Conservation (phyloP, 225 moss, liverwort and hornwort genomes). For the Sphagnum contortum region DNA sequence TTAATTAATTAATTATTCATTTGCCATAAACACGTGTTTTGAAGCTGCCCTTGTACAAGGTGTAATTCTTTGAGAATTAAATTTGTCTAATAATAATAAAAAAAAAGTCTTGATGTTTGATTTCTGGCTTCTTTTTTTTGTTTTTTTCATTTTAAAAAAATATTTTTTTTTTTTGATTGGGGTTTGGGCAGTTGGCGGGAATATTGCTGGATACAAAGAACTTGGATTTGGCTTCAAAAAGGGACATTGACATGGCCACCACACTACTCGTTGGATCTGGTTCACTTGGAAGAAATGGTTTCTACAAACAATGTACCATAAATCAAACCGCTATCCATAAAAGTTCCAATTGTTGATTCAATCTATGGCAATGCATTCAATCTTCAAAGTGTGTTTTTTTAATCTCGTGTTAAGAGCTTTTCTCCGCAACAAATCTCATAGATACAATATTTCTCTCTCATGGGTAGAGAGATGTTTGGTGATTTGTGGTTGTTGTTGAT, state of each 20-base stretch:
- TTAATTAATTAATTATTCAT: too few species aligned
- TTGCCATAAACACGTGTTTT: too few species aligned
- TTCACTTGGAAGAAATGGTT: constrained; percentile 49
- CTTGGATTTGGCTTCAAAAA: constrained; percentile 42
- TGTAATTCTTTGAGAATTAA: too few species aligned
- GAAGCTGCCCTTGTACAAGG: too few species aligned
- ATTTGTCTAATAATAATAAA: too few species aligned
- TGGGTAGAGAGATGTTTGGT: too few species aligned
- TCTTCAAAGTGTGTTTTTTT: too few species aligned
- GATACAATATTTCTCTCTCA: background rate
- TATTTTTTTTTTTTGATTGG: too few species aligned
- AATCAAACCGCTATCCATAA: background rate
- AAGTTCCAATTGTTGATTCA: background rate
- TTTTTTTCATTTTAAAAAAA: too few species aligned
- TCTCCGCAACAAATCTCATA: background rate
- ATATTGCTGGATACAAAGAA: constrained; percentile 54
- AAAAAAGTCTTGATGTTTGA: background rate
- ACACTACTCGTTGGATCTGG: constrained; percentile 41
- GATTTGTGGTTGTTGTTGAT: background rate
- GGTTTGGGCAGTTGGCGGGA: constrained; percentile 38
- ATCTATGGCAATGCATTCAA: background rate
- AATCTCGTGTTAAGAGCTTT: background rate
- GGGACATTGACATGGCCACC: constrained; percentile 49
- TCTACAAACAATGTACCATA: constrained; percentile 41
- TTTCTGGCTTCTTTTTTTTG: too few species aligned